These are phyloP conservation scores for Hymenotorrendiella dingleyae DNA, from an alignment of 2,329 filamentous ascomycete species.

Conservation along the genomic window DNA sequence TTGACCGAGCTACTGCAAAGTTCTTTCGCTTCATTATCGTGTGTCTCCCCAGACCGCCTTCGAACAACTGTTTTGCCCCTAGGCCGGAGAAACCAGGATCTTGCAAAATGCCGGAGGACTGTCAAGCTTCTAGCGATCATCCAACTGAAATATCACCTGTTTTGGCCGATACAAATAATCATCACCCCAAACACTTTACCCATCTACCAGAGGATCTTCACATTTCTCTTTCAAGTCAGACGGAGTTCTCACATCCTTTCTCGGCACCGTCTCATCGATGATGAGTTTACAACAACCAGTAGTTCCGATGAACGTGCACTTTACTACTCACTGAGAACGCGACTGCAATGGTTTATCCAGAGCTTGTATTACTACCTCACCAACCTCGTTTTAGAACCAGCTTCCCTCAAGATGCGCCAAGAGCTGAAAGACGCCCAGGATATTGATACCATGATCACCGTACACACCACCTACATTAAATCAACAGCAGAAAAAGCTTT, in stretches of 20 bases:
- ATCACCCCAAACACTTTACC: conserved; percentile 58
- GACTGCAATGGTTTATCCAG: conserved; percentile 72
- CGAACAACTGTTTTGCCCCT: conserved; percentile 47
- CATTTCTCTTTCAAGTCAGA: conserved; percentile 70
- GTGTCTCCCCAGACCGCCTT: conserved; percentile 56
- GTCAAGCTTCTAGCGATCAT: conserved; percentile 59
- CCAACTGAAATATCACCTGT: conserved; percentile 61
- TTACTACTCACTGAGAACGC: conserved; percentile 59
- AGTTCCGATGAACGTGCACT: conserved; percentile 38
- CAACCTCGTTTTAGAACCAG: conserved; percentile 62
- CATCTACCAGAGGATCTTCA: conserved; percentile 67
- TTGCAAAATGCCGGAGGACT: conserved; percentile 46
- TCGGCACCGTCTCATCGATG: conserved; percentile 41
- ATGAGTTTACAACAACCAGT: conserved; percentile 34
- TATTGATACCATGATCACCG: conserved; percentile 72
- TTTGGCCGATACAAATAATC: conserved; percentile 65
- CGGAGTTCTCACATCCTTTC: conserved; percentile 64
- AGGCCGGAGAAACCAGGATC: conserved; percentile 34
- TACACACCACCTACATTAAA: conserved; percentile 59
- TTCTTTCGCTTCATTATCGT: conserved; percentile 50
- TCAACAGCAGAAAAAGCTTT: conserved; percentile 63
- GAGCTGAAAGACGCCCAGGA: conserved; percentile 58
- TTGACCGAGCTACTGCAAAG: conserved; percentile 73
- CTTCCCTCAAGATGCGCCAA: conserved; percentile 48
- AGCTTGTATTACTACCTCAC: conserved; percentile 71